These are phyloP conservation scores for Lachnellula suecica DNA, from an alignment of 2,329 filamentous ascomycete genomes.

Conservation along the genomic window DNA sequence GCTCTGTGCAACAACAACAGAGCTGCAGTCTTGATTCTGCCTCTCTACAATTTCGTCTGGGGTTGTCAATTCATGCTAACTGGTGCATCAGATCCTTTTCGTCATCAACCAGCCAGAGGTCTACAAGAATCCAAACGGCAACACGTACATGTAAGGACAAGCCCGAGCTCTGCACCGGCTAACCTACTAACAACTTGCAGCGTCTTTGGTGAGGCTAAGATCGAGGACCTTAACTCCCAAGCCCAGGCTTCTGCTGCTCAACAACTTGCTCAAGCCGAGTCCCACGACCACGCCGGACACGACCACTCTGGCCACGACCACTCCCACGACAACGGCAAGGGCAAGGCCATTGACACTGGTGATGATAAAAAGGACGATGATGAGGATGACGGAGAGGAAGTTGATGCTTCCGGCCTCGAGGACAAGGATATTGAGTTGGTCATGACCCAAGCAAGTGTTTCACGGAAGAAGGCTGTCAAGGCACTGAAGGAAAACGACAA, in stretches of 20 bases:
- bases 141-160: constrained; percentile 93
- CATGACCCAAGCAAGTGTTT: constrained; percentile 96
- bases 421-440: constrained; percentile 99
- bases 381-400: constrained; percentile 93
- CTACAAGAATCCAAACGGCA: constrained; percentile 98
- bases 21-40: neutral
- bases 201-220: constrained; percentile 99
- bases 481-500: constrained; percentile 99
- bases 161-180: neutral
- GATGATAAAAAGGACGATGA: constrained; percentile 74
- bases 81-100: constrained; percentile 77
- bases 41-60: neutral
- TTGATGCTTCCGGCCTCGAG: constrained; percentile 91
- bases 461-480: constrained; percentile 97
- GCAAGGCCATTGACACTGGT: constrained; percentile 60
- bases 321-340: constrained; percentile 68
- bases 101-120: constrained; percentile 99
- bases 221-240: constrained; percentile 98
- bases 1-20: neutral
- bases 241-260: constrained; percentile 94
- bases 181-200: constrained; percentile 45
- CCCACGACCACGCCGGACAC: constrained; percentile 47
- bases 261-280: constrained; percentile 79
- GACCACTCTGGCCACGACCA: constrained; percentile 63
- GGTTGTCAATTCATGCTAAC: neutral